Percentiles rank a stretch among this genome's conserved stretches.
Conservation (phyloP, 768 basidiomycete genomes). For the Russula emetica region DNA sequence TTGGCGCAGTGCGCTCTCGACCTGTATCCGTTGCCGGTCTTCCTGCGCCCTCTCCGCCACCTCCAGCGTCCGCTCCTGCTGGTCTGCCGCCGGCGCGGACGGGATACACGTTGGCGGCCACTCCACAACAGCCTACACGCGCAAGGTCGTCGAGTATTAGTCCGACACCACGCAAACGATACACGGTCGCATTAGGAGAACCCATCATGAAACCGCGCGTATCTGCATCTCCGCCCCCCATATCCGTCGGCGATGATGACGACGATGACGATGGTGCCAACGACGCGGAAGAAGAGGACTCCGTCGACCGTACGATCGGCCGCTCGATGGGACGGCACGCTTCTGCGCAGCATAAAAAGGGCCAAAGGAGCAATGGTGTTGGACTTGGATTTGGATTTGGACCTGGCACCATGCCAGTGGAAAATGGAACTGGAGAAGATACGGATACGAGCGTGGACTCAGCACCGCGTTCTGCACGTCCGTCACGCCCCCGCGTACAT, state of each 20-base stretch:
- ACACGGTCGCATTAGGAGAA: slow-evolving; percentile 79
- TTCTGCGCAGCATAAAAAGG: background rate
- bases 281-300: slow-evolving; percentile 34
- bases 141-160: slow-evolving; percentile 58
- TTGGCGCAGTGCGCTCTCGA: slow-evolving; percentile 30
- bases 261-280: slow-evolving; percentile 23
- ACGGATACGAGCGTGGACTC: slow-evolving; percentile 20
- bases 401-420: slow-evolving; percentile 12
- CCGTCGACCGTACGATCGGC: slow-evolving; percentile 44
- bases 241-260: slow-evolving; percentile 24
- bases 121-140: slow-evolving; percentile 45
- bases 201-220: slow-evolving; percentile 46
- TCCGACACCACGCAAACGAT: slow-evolving; percentile 67
- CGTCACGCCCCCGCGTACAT: slow-evolving; percentile 10
- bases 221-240: slow-evolving; percentile 28
- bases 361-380: slow-evolving; percentile 27
- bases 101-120: background rate
- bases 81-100: slow-evolving; percentile 16
- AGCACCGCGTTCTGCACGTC: background rate
- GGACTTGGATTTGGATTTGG: slow-evolving; percentile 23
- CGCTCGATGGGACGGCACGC: slow-evolving; percentile 56
- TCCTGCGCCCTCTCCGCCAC: slow-evolving; percentile 31
- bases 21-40: slow-evolving; percentile 50
- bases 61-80: slow-evolving; percentile 22
- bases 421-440: slow-evolving; percentile 19